Evolutionary conservation across 495 filamentous ascomycete genomes (phyloP), one percentile per base, ranked within the genome.

Genomic region (Cetradonia linearis): DNA sequence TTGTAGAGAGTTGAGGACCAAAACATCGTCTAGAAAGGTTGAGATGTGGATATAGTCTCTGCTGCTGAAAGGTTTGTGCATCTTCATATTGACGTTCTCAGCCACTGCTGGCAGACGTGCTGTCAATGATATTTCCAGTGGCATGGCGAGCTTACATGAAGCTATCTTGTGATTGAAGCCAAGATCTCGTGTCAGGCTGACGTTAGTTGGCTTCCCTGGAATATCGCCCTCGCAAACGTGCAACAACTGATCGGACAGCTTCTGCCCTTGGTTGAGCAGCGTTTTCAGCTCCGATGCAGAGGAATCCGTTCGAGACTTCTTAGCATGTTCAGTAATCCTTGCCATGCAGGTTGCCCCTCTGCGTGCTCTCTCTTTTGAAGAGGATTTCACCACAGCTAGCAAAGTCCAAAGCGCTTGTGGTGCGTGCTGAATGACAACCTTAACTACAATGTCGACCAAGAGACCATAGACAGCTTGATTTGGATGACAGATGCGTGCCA

Each of bases 341-440:
- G n/a, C 62, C 55, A 81, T 70, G 62, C 77, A 81, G 46, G 67
- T 69, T 16, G 71, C 70, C 10, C 79, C 80, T 58, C 73, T 69
- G 11, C 69, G 73, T 14, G 75, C 75, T 65, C 74, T 70, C 30
- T 78, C 78, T 57, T 77, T 78, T 52, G 72, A 76, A 40, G 76
- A 80, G 7, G 72, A 81, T 64, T 81, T 82, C 44, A 87, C 84
- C 23, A 95, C 84, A 7, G 92, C 88, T 56, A 96, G 80, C 14
- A 97, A 73, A 62, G 83, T 88, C 94, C 93, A 99, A 50, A 97
- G 70, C n/a, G 91, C 86, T 71, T 97, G 93, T 66, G 88, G 86
- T 3, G 93, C 92, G 69, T 95, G 84, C 18, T 79, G 71, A 25
- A 81, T 74, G 28, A 95, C 84, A 46, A 95, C 86, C 67, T 87